Evolutionary conservation across 176 grass and related monocot species (phyloP), one percentile per base, ranked within the genome.

Genomic region (Hsuehochloa calcarea): DNA sequence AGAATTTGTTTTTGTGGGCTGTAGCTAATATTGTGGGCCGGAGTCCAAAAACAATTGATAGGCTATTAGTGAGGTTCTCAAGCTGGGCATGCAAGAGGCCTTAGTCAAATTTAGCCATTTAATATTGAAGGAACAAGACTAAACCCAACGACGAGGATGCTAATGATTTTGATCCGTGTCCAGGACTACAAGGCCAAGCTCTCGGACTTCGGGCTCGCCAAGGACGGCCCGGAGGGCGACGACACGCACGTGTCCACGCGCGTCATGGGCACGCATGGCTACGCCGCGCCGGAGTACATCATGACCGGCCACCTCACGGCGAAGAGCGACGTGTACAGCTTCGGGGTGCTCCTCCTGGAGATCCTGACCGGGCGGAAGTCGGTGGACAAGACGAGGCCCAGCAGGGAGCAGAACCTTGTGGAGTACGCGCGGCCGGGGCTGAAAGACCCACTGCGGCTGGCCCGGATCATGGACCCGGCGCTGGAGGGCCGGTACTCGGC

Each of bases 291-390:
- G 22, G 96, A 98, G 80, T 98, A 98, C 85, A 98, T 98, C 91
- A 85, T 98, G 93, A 98, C 96, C 65, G 96, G 96, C 26, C 96
- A 95, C 83, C 83, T 98, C 1, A 98, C 96, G 10, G 60, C 91
- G 13, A 98, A 93, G 87, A 95, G 93, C 64, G 95, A 98, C 78
- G 95, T 98, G 70, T 98, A 98, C 87, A 98, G 95, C 77, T 98
- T 98, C 74, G 95, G 95, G 0, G 95, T 98, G 6, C 85, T 98
- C 16, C 87, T 98, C 56, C 87, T 98, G 1, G 93, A 98, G 85
- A 92, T 98, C 34, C 76, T 98, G 0, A 80, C 96, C 0, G 93
- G 96, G 0, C 85, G 89, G 34, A 81, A 79, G 41, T 92, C 93
- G 16, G 93, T 98, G 39, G 96, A 98, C 87, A 95, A 93, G 90